These are phyloP conservation scores for Diplocarpon rosae DNA, from an alignment of 2,329 filamentous ascomycete genomes.

Conservation along the genomic window DNA sequence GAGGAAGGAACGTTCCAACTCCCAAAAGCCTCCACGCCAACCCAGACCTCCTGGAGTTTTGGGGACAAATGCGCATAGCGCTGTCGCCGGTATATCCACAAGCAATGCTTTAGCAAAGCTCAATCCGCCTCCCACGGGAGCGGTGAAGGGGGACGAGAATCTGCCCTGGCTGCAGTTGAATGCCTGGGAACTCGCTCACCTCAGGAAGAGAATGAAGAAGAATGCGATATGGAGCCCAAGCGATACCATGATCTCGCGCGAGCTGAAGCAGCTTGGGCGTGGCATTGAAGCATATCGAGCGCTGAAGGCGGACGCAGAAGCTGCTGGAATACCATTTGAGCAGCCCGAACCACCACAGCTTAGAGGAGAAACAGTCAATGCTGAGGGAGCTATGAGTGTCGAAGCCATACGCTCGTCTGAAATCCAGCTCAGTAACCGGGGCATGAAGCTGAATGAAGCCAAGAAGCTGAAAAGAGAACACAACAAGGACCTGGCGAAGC, in stretches of 20 bases:
- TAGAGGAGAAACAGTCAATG: constrained; percentile 34
- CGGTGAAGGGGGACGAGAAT: constrained; percentile 45
- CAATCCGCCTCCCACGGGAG: constrained; percentile 48
- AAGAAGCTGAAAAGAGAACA: constrained; percentile 70
- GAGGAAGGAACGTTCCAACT: constrained; percentile 11
- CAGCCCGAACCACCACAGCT: constrained; percentile 26
- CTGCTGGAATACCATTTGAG: constrained; percentile 51
- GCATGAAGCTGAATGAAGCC: constrained; percentile 68
- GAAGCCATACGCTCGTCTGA: constrained; percentile 44
- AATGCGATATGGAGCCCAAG: constrained; percentile 78
- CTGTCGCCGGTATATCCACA: constrained; percentile 28
- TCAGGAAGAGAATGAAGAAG: constrained; percentile 85
- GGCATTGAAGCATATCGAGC: constrained; percentile 50
- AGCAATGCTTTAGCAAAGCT: constrained; percentile 30
- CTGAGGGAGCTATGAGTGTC: constrained; percentile 48
- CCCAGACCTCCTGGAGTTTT: constrained; percentile 25
- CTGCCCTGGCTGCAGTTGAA: constrained; percentile 58
- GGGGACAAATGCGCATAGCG: constrained; percentile 28
- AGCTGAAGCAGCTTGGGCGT: constrained; percentile 60
- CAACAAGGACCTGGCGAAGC: constrained; percentile 51
- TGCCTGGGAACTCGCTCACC: constrained; percentile 51
- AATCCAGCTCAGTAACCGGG: constrained; percentile 55
- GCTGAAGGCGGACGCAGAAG: constrained; percentile 54
- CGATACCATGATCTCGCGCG: constrained; percentile 74
- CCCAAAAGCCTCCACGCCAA: constrained; percentile 21